phyloP scores from a whole-genome alignment of 345 rosid species.

The Rhodamnia argentea region DNA sequence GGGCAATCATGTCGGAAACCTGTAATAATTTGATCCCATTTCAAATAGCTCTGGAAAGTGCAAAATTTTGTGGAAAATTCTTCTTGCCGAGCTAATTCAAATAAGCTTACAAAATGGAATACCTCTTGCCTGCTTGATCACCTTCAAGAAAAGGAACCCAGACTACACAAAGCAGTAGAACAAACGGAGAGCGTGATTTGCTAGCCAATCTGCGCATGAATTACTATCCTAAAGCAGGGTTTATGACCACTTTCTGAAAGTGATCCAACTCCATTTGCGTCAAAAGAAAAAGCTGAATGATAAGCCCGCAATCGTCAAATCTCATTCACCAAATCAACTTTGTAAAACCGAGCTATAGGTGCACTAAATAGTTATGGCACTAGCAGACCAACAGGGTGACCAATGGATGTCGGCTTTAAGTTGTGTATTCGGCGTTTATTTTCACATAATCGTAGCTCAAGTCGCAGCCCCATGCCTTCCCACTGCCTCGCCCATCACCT shows the following conservation, averaged over 20 bases:
- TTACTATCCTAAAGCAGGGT: background rate
- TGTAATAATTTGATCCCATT: background rate
- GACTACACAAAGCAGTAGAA: background rate
- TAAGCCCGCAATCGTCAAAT: background rate
- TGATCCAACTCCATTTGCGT: background rate
- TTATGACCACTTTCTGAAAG: background rate
- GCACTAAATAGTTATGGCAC: background rate
- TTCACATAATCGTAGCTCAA: constrained; percentile 81
- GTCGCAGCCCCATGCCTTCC: constrained; percentile 89
- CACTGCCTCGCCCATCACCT: constrained; percentile 57
- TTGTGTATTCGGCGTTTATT: constrained; percentile 83
- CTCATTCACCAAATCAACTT: background rate
- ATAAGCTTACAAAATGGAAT: background rate
- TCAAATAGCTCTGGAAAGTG: background rate
- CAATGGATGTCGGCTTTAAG: constrained; percentile 14
- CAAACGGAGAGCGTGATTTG: background rate
- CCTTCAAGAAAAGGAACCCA: background rate
- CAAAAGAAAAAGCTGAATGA: background rate
- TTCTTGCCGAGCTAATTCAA: background rate
- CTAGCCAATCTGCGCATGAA: background rate
- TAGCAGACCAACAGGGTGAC: background rate
- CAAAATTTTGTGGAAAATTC: background rate
- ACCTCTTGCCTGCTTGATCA: background rate
- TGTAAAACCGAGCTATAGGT: background rate
- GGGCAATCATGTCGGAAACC: background rate